Conservation (phyloP, 1,139 yeast genomes). For the Hemisphaericaspora lyxosophila region DNA sequence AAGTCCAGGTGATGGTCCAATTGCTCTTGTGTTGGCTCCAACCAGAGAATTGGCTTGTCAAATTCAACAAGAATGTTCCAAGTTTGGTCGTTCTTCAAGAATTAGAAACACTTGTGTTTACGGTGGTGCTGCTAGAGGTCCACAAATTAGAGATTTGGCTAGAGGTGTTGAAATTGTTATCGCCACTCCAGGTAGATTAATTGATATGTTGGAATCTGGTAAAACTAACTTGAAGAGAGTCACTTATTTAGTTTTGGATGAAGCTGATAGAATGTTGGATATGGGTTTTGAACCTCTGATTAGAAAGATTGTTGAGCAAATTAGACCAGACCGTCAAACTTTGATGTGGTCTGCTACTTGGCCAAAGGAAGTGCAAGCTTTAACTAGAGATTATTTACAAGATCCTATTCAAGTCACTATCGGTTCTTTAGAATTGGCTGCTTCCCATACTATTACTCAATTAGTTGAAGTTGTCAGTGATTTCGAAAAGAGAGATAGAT, state of each 20-base stretch:
- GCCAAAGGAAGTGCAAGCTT: conserved; percentile 96
- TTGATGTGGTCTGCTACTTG: conserved; percentile 99
- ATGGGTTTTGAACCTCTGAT: conserved; percentile 98
- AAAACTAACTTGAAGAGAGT: conserved; percentile 95
- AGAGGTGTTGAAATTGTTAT: conserved; percentile 94
- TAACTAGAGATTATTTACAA: conserved; percentile 85
- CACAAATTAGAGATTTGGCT: conserved; percentile 90
- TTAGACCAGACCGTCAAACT: conserved; percentile 97
- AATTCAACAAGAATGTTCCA: conserved; percentile 93
- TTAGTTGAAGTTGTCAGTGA: conserved; percentile 87
- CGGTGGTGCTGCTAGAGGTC: conserved; percentile 99
- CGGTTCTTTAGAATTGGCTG: conserved; percentile 94
- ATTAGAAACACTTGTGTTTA: conserved; percentile 97
- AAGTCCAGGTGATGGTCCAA: conserved; percentile 94
- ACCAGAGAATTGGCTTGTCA: conserved; percentile 99
- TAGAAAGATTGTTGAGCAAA: conserved; percentile 91
- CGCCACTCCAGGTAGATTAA: conserved; percentile 98
- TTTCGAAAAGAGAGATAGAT: conserved; percentile 89
- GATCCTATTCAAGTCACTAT: conserved; percentile 95
- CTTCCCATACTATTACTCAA: conserved; percentile 95
- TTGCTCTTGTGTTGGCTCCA: conserved; percentile 94
- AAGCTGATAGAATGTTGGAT: conserved; percentile 95
- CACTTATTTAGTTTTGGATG: conserved; percentile 94
- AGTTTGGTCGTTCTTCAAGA: conserved; percentile 88
- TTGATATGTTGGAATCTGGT: conserved; percentile 94